Evolutionary conservation across 805 yeast species (phyloP).

Genomic region (Metschnikowia santaceciliae): DNA sequence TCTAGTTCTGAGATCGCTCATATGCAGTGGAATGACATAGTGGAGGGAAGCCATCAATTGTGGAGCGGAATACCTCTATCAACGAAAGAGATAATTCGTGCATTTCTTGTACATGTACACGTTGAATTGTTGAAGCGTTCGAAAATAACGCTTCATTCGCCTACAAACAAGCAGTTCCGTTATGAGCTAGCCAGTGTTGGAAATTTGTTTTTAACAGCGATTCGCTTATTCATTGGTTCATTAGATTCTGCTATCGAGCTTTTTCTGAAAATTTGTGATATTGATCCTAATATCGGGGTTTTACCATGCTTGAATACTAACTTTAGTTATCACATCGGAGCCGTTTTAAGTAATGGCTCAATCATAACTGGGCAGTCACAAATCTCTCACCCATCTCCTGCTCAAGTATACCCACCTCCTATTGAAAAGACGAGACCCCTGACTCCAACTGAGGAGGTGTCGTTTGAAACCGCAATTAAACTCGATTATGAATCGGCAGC

Average conservation of each 20-base stretch:
- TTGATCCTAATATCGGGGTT: constrained; percentile 51
- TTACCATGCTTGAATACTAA: constrained; percentile 82
- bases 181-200: constrained; percentile 82
- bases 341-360: constrained; percentile 62
- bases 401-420: constrained; percentile 19
- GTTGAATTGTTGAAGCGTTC: constrained; percentile 69
- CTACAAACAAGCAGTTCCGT: constrained; percentile 52
- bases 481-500: background rate
- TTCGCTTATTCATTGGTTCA: constrained; percentile 76
- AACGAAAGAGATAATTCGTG: constrained; percentile 65
- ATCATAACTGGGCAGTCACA: constrained; percentile 88
- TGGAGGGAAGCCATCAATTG: constrained; percentile 70
- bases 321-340: constrained; percentile 83
- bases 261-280: constrained; percentile 58
- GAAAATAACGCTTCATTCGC: constrained; percentile 27
- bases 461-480: background rate
- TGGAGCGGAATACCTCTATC: constrained; percentile 63
- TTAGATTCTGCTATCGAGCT: constrained; percentile 81
- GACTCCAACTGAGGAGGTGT: constrained; percentile 14
- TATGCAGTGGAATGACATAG: constrained; percentile 69
- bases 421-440: constrained; percentile 17
- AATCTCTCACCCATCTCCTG: constrained; percentile 74
- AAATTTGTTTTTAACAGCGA: constrained; percentile 77
- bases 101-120: constrained; percentile 76
- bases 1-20: constrained; percentile 50